phyloP scores from a whole-genome alignment of 1,139 yeast genomes.

The Diutina mesorugosa region DNA sequence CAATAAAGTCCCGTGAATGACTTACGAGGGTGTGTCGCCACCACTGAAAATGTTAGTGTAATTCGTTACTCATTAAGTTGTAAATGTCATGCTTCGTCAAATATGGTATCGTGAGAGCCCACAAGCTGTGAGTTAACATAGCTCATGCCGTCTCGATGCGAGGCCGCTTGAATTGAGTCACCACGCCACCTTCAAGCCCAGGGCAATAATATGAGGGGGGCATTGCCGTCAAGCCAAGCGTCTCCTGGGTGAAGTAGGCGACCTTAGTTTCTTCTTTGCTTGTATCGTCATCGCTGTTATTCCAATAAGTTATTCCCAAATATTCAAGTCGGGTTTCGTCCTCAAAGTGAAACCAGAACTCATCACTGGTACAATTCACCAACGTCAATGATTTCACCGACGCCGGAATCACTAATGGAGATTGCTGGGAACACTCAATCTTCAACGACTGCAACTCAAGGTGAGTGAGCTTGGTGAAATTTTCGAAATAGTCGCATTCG shows the following conservation, averaged over 20 bases:
- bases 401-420: background rate
- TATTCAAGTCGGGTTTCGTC: background rate
- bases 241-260: background rate
- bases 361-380: background rate
- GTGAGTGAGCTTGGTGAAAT: background rate
- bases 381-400: background rate
- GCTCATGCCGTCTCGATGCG: too few species aligned
- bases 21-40: too few species aligned
- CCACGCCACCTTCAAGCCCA: background rate
- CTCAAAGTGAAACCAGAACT: background rate
- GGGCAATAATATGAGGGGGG: background rate
- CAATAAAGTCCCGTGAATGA: too few species aligned
- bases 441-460: background rate
- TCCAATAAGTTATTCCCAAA: background rate
- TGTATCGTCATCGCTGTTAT: background rate
- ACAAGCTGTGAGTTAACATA: too few species aligned
- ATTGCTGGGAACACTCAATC: background rate
- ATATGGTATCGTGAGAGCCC: too few species aligned
- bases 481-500: background rate
- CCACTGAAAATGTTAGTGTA: too few species aligned
- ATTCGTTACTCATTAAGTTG: too few species aligned
- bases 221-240: background rate
- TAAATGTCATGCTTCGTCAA: too few species aligned
- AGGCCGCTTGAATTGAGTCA: too few species aligned
- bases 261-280: background rate